Conservation (phyloP, 306 rosid species). For the Amphicarpaea edgeworthii region DNA sequence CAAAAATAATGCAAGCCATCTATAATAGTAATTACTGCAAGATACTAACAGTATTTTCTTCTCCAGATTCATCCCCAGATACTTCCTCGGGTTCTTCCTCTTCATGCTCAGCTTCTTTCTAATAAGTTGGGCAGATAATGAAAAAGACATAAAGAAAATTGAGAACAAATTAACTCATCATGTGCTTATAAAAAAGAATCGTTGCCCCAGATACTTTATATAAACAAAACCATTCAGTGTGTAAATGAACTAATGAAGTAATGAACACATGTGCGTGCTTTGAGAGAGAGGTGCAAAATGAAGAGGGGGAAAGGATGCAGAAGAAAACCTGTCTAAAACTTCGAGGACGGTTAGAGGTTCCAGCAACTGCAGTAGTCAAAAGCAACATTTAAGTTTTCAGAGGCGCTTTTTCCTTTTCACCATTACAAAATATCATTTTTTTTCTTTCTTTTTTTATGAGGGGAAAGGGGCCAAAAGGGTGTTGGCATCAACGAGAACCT, state of each 20-base stretch:
- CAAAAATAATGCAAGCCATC: not conserved
- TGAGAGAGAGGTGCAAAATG: constrained; percentile 32
- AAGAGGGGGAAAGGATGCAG: constrained; percentile 13
- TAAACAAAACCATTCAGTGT: not conserved
- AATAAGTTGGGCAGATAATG: constrained; percentile 42
- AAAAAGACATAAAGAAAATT: constrained; percentile 1
- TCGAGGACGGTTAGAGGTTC: constrained; percentile 81
- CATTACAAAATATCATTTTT: constrained; percentile 29
- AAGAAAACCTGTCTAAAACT: constrained; percentile 71
- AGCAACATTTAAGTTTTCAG: constrained; percentile 40
- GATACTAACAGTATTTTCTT: constrained; percentile 63
- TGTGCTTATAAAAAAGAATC: too few species aligned
- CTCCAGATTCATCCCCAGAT: constrained; percentile 63
- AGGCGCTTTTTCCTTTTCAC: not conserved
- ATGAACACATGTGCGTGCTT: too few species aligned
- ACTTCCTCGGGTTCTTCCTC: constrained; percentile 63
- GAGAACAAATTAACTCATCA: too few species aligned
- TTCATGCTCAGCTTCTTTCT: constrained; percentile 73
- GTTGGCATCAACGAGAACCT: constrained; percentile 9
- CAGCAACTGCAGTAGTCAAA: constrained; percentile 77
- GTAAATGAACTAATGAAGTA: too few species aligned
- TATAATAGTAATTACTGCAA: constrained; percentile 8
- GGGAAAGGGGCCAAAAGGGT: constrained; percentile 6
- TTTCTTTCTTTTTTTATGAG: constrained; percentile 9
- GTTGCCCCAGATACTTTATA: not conserved